Evolutionary conservation across 2,329 filamentous ascomycete species (phyloP), one percentile per base, ranked within the genome.

Genomic region (Fusarium sp.): DNA sequence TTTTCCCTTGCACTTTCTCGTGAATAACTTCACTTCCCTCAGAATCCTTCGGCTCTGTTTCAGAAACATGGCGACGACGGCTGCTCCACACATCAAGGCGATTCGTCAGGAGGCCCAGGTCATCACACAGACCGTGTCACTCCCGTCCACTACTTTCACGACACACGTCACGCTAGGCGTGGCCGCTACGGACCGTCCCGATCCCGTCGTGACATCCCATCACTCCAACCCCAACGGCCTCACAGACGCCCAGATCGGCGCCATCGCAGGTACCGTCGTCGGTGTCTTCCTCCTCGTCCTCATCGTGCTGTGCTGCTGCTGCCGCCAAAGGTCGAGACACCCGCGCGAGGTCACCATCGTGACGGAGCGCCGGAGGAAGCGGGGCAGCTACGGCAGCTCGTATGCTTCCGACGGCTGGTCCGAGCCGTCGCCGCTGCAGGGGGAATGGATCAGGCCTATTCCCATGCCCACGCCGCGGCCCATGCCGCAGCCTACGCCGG

Each of bases 251-350:
- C 75, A 83, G 51, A 77, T 85, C 31, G 83, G 81, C 6, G 82
- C 78, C 40, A 81, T 85, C 16, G 70, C 83, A 2, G 83, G 83
- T 30, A 78, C 78, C 36, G 64, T 84, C 2, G 73, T 82, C 11
- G 82, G 78, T 3, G 69, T 79, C n/a, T 76, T 80, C n/a, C 51
- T 80, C 27, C 62, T 83, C 23, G 53, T 78, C 31, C 56, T 83
- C 31, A 28, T 82, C 15, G 60, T 76, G 40, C 71, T 79, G 55
- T 78, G 73, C 51, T 83, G 79, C 73, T 68, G 73, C 31, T 83
- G 79, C 72, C 68, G 73, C 31, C 67, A 63, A 39, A 58, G 77
- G 18, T 62, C 62, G 16, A 62, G 43, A 4, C 60, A 41, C 1
- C 63, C 57, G 8, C 61, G 30, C 23, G 37, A 47, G 7, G 44